phyloP scores from a whole-genome alignment of 2,329 filamentous ascomycete genomes.

The Aureobasidium sp. region DNA sequence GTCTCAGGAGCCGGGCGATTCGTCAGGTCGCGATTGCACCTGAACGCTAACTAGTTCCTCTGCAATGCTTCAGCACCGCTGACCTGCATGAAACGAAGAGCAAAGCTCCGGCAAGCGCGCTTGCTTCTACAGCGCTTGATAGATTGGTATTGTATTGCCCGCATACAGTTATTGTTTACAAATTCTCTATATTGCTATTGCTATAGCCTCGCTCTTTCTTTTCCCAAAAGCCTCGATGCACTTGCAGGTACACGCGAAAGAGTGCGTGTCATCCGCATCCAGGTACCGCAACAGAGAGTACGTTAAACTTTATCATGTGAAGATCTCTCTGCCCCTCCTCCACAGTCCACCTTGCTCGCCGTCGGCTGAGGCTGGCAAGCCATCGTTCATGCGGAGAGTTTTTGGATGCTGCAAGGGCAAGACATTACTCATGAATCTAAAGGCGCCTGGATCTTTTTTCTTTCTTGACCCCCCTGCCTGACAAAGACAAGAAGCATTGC shows the following conservation, averaged over 20 bases:
- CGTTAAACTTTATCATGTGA: background rate
- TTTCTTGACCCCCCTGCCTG: background rate
- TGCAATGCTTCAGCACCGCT: background rate
- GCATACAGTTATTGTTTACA: background rate
- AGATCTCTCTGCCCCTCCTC: background rate
- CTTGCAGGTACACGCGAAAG: background rate
- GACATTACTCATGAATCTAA: background rate
- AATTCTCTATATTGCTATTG: background rate
- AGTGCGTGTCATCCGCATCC: background rate
- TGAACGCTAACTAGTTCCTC: background rate
- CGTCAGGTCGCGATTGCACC: conserved; percentile 1
- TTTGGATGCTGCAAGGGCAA: conserved; percentile 1
- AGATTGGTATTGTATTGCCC: background rate
- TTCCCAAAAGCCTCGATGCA: background rate
- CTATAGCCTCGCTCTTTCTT: background rate
- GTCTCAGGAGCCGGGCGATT: background rate
- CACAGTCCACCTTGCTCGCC: background rate
- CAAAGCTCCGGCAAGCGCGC: background rate
- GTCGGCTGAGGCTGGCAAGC: background rate
- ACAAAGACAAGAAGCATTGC: background rate
- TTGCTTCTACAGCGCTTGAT: background rate
- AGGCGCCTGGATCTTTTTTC: background rate
- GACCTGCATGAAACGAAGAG: background rate
- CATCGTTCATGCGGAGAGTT: background rate
- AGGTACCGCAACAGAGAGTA: background rate